Evolutionary conservation across 495 filamentous ascomycete genomes (phyloP), one percentile per base, ranked within the genome.

Genomic region (Ascodesmis nigricans): DNA sequence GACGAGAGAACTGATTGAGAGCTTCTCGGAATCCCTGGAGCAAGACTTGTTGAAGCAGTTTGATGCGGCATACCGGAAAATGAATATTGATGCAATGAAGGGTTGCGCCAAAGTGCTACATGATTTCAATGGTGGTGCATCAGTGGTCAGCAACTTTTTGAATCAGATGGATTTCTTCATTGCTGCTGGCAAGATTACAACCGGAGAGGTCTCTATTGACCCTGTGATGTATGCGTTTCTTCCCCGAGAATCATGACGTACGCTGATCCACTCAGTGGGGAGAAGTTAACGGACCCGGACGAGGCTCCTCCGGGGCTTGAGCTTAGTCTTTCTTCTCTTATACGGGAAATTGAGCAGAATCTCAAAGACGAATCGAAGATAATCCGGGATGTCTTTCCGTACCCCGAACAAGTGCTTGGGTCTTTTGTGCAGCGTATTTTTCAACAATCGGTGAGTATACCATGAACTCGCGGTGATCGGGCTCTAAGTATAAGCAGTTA

Each of bases 121-220:
- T 50, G 87, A 93, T 59, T 99, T 99, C 64, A 91, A 81, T 56
- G 78, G 80, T 20, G 90, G 90, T 21, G 68, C 77, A 30, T 92
- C 80, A 56, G 87, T 92, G 30, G 83, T 93, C 47, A 82, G 75
- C 19, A 62, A 82, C 29, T 99, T 92, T 50, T 84, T 99, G 44
- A 99, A 99, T 55, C 90, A 99, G 55, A 90, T 95, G 58, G 75
- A 91, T 49, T 95, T 95, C 57, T 99, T 99, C 58, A 93, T 99
- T 45, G 73, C 91, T 11, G 81, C 78, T 0, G 90, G 93, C 42
- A 84, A 99, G 51, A 71, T 95, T 11, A 74, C 61, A 21, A 71
- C 47, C 14, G 47, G 47, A 21, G 47, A 50, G 23, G 47, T 50
- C 29, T 26, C 27, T 19, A 45, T 50, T 29, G 47, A 50, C 22